These are phyloP conservation scores for Hymenoscyphus occultus DNA, from an alignment of 2,329 filamentous ascomycete genomes.

Conservation along the genomic window DNA sequence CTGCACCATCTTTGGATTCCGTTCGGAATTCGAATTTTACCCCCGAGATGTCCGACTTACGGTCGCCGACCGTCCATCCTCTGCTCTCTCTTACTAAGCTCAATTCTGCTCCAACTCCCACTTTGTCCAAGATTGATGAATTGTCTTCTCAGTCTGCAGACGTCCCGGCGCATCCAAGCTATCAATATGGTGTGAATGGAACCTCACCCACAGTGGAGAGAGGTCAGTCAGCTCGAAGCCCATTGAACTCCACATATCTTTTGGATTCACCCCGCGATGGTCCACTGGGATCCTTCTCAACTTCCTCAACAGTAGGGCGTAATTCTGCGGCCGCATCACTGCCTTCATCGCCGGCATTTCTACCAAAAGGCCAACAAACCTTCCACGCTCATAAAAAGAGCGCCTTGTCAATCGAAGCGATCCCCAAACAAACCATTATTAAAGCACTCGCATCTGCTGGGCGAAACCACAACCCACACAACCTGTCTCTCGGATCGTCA, in stretches of 20 bases:
- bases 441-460: constrained; percentile 72
- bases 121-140: constrained; percentile 30
- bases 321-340: constrained; percentile 28
- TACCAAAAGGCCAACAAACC: constrained; percentile 20
- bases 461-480: constrained; percentile 57
- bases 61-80: constrained; percentile 49
- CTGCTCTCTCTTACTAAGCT: constrained; percentile 37
- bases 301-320: constrained; percentile 32
- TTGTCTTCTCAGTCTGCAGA: constrained; percentile 20
- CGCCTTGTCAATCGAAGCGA: constrained; percentile 37
- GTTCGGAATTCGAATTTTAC: neutral
- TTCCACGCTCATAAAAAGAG: constrained; percentile 33
- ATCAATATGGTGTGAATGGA: constrained; percentile 26
- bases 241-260: constrained; percentile 40
- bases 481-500: constrained; percentile 49
- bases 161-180: constrained; percentile 20
- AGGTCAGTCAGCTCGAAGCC: constrained; percentile 42
- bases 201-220: constrained; percentile 38
- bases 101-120: constrained; percentile 14
- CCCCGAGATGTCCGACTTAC: constrained; percentile 41
- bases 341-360: constrained; percentile 31
- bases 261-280: constrained; percentile 30
- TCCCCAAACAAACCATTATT: constrained; percentile 78
- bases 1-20: constrained; percentile 3
- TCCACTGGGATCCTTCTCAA: constrained; percentile 29